Evolutionary conservation across 164 flowering plant species (phyloP).

Genomic region (Vitis labrusca): DNA sequence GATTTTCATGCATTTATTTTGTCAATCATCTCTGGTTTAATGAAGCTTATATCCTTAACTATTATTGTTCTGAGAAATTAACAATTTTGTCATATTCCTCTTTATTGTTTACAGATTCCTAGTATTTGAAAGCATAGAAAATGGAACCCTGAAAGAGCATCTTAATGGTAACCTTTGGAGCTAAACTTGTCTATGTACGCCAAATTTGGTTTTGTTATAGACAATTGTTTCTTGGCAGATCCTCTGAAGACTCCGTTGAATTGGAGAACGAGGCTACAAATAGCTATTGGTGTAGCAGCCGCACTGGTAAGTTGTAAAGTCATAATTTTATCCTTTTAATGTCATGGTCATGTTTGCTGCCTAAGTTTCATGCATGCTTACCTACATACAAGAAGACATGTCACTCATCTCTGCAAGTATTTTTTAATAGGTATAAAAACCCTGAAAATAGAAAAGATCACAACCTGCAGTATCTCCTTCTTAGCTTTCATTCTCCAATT

Average conservation of each 20-base stretch:
- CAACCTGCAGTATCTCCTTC: background rate
- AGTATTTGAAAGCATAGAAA: conserved; percentile 64
- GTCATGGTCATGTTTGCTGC: background rate
- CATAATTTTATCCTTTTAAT: background rate
- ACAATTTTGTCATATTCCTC: background rate
- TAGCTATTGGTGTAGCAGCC: conserved; percentile 79
- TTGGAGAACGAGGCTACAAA: conserved; percentile 74
- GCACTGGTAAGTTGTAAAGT: conserved; percentile 56
- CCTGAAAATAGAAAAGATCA: background rate
- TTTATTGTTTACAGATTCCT: conserved; percentile 54
- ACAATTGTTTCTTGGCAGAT: conserved; percentile 41
- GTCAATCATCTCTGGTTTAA: background rate
- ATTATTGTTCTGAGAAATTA: background rate
- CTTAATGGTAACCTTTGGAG: conserved; percentile 56
- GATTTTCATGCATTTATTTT: background rate
- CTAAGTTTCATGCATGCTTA: background rate
- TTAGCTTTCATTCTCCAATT: background rate
- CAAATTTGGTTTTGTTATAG: background rate
- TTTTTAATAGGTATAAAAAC: too few species aligned
- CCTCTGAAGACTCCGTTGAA: conserved; percentile 87
- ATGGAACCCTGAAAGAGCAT: conserved; percentile 80
- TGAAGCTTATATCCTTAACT: background rate
- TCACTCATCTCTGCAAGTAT: background rate
- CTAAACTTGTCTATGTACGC: background rate
- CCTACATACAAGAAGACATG: background rate